Evolutionary conservation across 2,329 filamentous ascomycete species (phyloP), one percentile per base, ranked within the genome.

Genomic region (Botrytis fragariae): DNA sequence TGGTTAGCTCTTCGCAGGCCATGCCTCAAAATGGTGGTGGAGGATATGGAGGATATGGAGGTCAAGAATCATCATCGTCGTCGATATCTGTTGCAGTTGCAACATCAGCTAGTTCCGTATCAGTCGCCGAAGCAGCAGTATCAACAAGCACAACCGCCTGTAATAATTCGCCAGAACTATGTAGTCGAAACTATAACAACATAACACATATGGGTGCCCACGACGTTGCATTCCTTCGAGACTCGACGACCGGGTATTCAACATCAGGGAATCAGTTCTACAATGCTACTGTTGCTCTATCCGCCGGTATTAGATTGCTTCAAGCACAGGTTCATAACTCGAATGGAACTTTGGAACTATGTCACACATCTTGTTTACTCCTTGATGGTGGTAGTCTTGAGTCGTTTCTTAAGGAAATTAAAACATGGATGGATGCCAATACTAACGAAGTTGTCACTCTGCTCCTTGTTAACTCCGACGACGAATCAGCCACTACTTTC

Each of bases 91-190:
- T 75, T 29, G 35, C 73, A 57, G 54, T 51, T 42, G 64, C 63
- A 51, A 59, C 73, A 35, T 67, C 73, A 45, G 54, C 62, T 37
- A 68, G 69, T 57, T 64, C 74, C 37, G 37, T 74, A 14, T 48
- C 75, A 12, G 69, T 74, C 14, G 74, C 75, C 29, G 45, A 75
- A 71, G 76, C 78, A 54, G 76, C 75, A 37, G 72, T 63, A n/a
- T 74, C 78, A 68, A 77, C 79, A 32, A 73, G 74, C 44, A 77
- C 78, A 61, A 74, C 75, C 57, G 78, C 78, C 39, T 96, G 93
- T 87, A 96, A 96, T 84, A 95, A 95, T 85, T 94, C 92, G 0
- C 92, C 92, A 0, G 84, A 86, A 61, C 87, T 96, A 59, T 96
- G 93, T 85, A 84, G 83, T 75, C 89, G 88, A 76, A 83, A 88